Percentiles rank a stretch among this genome's conserved stretches.
Evolutionary conservation across 306 rosid genomes (phyloP).

Genomic region (Notholithocarpus densiflorus): DNA sequence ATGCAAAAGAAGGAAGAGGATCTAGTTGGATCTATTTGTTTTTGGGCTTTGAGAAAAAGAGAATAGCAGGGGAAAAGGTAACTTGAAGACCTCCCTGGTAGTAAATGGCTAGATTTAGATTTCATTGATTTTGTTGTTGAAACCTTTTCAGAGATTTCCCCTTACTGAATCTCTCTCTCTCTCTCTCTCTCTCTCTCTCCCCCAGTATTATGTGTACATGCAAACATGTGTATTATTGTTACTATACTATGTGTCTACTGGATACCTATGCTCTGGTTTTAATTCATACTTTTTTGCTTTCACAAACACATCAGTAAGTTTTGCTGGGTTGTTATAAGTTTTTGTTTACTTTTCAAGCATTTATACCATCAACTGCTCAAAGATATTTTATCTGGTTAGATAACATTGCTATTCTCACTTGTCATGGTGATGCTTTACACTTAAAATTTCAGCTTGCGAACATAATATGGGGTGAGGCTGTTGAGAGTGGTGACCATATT

Average conservation of each 20-base stretch:
- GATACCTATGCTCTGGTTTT: not conserved
- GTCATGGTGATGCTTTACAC: constrained; percentile 7
- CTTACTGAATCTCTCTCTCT: too few relatives aligned
- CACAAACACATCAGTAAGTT: not conserved
- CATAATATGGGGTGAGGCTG: constrained; percentile 88
- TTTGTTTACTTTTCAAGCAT: constrained; percentile 1
- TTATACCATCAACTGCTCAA: constrained; percentile 1
- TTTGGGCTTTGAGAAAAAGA: too few relatives aligned
- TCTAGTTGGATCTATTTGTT: too few relatives aligned
- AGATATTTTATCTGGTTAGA: not conserved
- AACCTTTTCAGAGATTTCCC: too few relatives aligned
- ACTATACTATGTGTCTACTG: not conserved
- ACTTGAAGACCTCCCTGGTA: too few relatives aligned
- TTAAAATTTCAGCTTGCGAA: constrained; percentile 68
- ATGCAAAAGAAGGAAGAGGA: too few relatives aligned
- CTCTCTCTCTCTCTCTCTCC: too few relatives aligned
- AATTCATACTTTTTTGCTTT: not conserved
- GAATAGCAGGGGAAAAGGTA: too few relatives aligned
- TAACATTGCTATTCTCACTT: constrained; percentile 6
- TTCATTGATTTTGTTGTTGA: too few relatives aligned
- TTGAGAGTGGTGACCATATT: constrained; percentile 80
- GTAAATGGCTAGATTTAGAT: too few relatives aligned
- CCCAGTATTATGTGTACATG: too few relatives aligned
- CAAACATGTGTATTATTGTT: too few relatives aligned
- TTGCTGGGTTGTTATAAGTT: not conserved